These are phyloP conservation scores for Apiospora marii DNA, from an alignment of 2,329 filamentous ascomycete genomes.

Conservation along the genomic window DNA sequence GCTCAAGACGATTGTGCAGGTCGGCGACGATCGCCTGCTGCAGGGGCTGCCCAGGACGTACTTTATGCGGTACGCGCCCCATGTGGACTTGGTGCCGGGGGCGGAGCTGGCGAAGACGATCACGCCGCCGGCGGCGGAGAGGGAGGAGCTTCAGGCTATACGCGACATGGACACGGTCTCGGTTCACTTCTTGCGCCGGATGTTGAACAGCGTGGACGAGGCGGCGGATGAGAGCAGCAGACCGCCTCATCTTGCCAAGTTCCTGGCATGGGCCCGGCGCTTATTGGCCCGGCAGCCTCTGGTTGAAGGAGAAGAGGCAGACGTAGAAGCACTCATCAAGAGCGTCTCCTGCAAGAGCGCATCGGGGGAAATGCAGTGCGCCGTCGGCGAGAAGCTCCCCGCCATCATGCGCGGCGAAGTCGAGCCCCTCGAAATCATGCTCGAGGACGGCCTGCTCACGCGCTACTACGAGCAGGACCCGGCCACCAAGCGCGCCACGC, in stretches of 20 bases:
- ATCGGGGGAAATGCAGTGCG: not conserved
- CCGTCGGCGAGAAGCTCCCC: not conserved
- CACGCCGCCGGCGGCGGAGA: not conserved
- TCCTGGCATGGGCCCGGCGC: not conserved
- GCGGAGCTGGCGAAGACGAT: not conserved
- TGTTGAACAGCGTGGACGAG: not conserved
- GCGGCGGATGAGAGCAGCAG: too few species aligned
- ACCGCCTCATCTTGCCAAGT: not conserved
- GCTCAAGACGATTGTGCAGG: not conserved
- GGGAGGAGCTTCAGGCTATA: not conserved
- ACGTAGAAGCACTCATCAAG: not conserved
- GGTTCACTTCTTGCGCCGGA: not conserved
- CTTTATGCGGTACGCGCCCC: not conserved
- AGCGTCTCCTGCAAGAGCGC: not conserved
- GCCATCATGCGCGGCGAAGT: not conserved
- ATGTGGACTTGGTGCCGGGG: not conserved
- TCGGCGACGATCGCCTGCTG: not conserved
- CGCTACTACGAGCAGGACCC: conserved; percentile 10
- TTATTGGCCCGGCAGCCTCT: not conserved
- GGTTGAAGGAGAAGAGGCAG: not conserved
- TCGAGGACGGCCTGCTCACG: conserved; percentile 6
- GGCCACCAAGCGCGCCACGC: not conserved
- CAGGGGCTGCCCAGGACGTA: not conserved
- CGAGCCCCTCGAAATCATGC: conserved; percentile 16
- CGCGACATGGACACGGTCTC: not conserved